Evolutionary conservation across 139 green algal species (phyloP), one percentile per base, ranked within the genome.

Genomic region (Pleodorina starrii): DNA sequence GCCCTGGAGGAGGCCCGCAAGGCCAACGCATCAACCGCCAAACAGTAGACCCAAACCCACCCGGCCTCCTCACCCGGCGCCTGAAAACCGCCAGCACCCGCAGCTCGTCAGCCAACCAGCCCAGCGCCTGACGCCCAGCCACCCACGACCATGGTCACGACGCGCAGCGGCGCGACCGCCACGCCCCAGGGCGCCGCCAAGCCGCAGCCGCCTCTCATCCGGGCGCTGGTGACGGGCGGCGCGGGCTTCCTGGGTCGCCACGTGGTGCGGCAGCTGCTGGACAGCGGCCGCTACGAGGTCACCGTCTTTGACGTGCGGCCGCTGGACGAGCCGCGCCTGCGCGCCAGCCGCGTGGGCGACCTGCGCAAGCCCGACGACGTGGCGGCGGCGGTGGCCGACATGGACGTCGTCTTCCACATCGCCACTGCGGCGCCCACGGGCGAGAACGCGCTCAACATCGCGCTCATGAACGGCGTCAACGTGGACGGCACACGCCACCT

Each of bases 401-500:
- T 94, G 66, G 93, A 97, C 66, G 93, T 97, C 29, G 96, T 98
- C n/a, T 97, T 99, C 81, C 97, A 99, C 84, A 92, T 94, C 36
- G 97, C 97, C 5, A 98, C 96, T 0, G 96, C 95, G 1, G 93
- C 96, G 17, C 96, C 96, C 84, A 97, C 95, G 0, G 94, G 92
- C 5, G 87, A 92, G 68, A 97, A 98, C 86, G 91, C 96, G 1
- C 88, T 94, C 59, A 95, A 97, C 91, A 92, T 96, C 79, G 82
- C 83, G 44, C 94, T 99, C 5, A 98, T 99, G 96, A 60, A 95
- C 36, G 88, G 86, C 9, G 97, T 99, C 10, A 99, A 99, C 83
- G 94, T 99, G 48, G 88, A 94, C 42, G 97, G 97, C 85, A 98
- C 97, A 1, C 72, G 84, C 1, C 92, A 98, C 77, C 92, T 99